These are phyloP conservation scores for Echites panduratus DNA, from an alignment of 257 asterid species.

Conservation along the genomic window DNA sequence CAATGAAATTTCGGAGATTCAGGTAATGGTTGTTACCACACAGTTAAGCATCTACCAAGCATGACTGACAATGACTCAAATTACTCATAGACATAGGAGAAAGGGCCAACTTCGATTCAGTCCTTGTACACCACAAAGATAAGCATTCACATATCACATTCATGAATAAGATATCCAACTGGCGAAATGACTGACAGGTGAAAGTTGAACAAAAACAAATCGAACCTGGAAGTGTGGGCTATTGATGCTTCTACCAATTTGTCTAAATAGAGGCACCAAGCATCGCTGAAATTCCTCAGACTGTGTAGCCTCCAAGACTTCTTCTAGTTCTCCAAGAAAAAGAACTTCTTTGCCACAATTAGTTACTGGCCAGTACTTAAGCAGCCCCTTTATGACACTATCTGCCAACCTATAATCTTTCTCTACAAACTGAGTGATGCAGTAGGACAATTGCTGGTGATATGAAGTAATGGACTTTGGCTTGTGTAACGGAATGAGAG, in stretches of 20 bases:
- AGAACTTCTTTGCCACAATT: conserved; percentile 87
- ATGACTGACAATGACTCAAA: background rate
- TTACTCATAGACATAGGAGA: background rate
- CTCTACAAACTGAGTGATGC: conserved; percentile 78
- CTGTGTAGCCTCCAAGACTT: conserved; percentile 73
- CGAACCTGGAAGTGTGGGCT: conserved; percentile 90
- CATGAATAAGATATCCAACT: background rate
- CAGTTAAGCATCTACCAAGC: no score
- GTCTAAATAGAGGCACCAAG: conserved; percentile 77
- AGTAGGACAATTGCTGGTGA: conserved; percentile 76
- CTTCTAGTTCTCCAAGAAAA: conserved; percentile 83
- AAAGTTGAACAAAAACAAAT: conserved; percentile 3
- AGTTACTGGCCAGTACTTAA: conserved; percentile 87
- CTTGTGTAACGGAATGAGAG: conserved; percentile 82
- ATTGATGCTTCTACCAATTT: conserved; percentile 68
- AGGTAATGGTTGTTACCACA: background rate
- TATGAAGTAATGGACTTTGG: conserved; percentile 55
- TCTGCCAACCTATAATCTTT: conserved; percentile 79
- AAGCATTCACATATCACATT: background rate
- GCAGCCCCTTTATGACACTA: conserved; percentile 61
- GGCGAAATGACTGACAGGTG: background rate
- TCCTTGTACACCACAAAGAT: background rate
- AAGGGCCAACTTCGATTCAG: background rate
- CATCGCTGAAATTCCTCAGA: conserved; percentile 74
- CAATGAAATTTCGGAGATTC: background rate